Evolutionary conservation across 2,329 filamentous ascomycete species (phyloP), one percentile per base, ranked within the genome.

Genomic region (Alternaria postmessia): DNA sequence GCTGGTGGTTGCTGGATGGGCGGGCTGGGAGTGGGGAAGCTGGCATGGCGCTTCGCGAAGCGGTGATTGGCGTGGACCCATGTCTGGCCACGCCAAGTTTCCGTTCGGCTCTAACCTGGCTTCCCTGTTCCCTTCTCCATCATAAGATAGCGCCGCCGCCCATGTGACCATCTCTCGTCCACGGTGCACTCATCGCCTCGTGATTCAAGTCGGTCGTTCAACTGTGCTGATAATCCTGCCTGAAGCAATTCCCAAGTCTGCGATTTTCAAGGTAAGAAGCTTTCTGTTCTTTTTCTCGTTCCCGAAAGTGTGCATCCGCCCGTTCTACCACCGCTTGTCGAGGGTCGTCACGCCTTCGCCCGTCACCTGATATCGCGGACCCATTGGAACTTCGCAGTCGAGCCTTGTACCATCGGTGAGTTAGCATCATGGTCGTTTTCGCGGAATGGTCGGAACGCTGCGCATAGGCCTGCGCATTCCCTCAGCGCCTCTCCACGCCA

Each of bases 11-110:
- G 53, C 57, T 44, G 7, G 18, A 41, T 41, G 38, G 51, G 60
- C 61, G 36, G 61, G 54, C 57, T 58, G 54, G 49, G 55, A 62
- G 55, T 46, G 58, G 61, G 54, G 51, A 51, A 54, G 43, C 38
- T 52, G 55, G 56, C 54, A 63, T 63, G 57, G 59, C 48, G 63
- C 43, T 24, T 18, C 36, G 46, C 32, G 41, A 2, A 16, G 16
- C 11, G 41, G 8, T 63, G 62, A 68, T 65, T 66, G 44, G 65
- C 5, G 24, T 12, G n/a, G 16, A 11, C 26, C 32, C 24, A 16
- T 41, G 42, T 43, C 47, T 28, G 51, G 51, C 22, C 34, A 9
- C 24, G 61, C 53, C 57, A 59, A 43, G 47, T 38, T 53, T 47
- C 52, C 42, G 53, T 32, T 52, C 26, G 44, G 34, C 28, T 60